These are phyloP conservation scores for Penicillium lividum DNA, from an alignment of 495 filamentous ascomycete genomes.

Conservation along the genomic window DNA sequence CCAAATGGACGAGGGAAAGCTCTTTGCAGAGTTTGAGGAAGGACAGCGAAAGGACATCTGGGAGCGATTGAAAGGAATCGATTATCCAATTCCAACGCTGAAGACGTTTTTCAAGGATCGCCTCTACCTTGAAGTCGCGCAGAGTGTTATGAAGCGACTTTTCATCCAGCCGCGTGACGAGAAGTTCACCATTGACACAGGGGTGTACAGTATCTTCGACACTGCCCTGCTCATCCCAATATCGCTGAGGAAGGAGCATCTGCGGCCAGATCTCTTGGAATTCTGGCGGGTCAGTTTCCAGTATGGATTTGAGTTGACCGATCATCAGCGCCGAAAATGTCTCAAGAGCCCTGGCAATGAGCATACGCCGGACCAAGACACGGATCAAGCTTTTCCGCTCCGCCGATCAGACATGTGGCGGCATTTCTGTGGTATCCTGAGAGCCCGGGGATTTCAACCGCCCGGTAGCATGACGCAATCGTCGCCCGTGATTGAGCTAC, in stretches of 20 bases:
- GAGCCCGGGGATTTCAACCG: background rate
- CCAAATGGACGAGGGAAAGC: constrained; percentile 5
- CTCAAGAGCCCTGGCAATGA: background rate
- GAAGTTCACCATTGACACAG: background rate
- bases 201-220: background rate
- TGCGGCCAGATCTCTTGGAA: constrained; percentile 2
- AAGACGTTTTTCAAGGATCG: constrained; percentile 18
- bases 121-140: constrained; percentile 10
- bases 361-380: background rate
- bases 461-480: background rate
- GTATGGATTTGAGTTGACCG: constrained; percentile 4
- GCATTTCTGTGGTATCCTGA: constrained; percentile 1
- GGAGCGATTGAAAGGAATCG: background rate
- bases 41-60: background rate
- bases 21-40: constrained; percentile 3
- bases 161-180: background rate
- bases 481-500: background rate
- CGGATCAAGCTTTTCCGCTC: background rate
- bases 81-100: constrained; percentile 9
- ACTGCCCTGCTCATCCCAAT: background rate
- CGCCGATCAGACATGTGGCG: background rate
- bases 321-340: background rate
- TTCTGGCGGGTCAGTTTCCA: constrained; percentile 6
- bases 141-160: constrained; percentile 10
- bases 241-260: constrained; percentile 1